Evolutionary conservation across 192 early-diverging fungal genomes (phyloP).

Genomic region (Coemansia sp.): DNA sequence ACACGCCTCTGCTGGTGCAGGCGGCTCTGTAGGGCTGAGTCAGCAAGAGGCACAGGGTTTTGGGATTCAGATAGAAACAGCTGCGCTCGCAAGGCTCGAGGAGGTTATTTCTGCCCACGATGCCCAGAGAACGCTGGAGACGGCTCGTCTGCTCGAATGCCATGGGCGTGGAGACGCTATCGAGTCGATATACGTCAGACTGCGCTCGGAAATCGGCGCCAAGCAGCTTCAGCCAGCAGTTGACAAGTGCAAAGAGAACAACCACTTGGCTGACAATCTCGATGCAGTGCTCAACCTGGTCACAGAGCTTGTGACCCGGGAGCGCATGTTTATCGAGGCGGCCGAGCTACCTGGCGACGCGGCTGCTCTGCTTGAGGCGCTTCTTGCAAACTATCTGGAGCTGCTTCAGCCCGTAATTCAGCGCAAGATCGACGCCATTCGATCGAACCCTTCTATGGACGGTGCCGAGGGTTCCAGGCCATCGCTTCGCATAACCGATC

Average conservation of each 20-base stretch:
- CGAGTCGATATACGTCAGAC: constrained; percentile 13
- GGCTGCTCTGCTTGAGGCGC: constrained; percentile 17
- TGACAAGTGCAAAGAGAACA: background rate
- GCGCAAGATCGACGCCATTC: background rate
- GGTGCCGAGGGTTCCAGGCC: background rate
- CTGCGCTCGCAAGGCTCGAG: constrained; percentile 9
- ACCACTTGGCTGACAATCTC: background rate
- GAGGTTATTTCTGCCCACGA: constrained; percentile 15
- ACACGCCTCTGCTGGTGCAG: background rate
- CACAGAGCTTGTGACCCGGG: constrained; percentile 15
- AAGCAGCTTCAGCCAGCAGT: constrained; percentile 16
- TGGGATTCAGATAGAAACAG: constrained; percentile 13
- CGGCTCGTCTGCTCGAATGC: constrained; percentile 12
- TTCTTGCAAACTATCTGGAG: constrained; percentile 15
- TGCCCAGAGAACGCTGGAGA: constrained; percentile 8
- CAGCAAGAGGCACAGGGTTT: constrained; percentile 4
- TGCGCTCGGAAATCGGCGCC: constrained; percentile 21
- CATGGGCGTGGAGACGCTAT: constrained; percentile 22
- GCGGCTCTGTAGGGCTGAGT: constrained; percentile 1
- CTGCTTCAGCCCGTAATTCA: constrained; percentile 23
- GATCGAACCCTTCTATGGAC: background rate
- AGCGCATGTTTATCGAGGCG: constrained; percentile 36
- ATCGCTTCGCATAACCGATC: constrained; percentile 2
- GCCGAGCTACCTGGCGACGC: constrained; percentile 11
- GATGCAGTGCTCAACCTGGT: constrained; percentile 11